phyloP scores from a whole-genome alignment of 352 stramenopile genomes.

The Phytophthora sp. region DNA sequence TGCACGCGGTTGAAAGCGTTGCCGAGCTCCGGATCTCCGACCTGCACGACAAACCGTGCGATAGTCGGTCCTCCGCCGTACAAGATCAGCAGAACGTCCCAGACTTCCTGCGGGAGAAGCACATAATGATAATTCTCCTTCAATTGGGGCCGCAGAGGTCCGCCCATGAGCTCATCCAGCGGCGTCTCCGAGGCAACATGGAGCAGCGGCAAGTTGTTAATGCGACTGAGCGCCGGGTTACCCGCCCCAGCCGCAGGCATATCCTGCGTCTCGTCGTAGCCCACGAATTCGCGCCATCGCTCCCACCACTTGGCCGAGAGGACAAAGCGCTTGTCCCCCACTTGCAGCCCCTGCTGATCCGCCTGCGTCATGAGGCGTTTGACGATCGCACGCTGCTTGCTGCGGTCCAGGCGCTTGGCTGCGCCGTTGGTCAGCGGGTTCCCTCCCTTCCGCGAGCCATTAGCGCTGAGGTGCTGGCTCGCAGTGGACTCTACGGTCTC shows the following conservation, averaged over 20 bases:
- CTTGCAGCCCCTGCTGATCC: conserved; percentile 70
- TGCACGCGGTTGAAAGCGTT: conserved; percentile 77
- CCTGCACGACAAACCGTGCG: conserved; percentile 75
- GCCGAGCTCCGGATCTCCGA: conserved; percentile 57
- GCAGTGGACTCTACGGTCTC: background rate
- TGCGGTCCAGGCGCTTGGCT: conserved; percentile 34
- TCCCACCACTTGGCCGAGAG: conserved; percentile 86
- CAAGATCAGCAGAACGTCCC: conserved; percentile 74
- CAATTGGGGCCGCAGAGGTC: conserved; percentile 63
- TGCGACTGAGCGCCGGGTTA: conserved; percentile 50
- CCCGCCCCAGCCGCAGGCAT: background rate
- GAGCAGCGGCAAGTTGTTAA: conserved; percentile 71
- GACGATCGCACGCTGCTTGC: conserved; percentile 63
- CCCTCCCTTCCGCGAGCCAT: conserved; percentile 7
- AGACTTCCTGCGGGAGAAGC: conserved; percentile 76
- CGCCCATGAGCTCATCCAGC: conserved; percentile 75
- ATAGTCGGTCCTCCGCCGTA: conserved; percentile 73
- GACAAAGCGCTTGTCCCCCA: conserved; percentile 82
- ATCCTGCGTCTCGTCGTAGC: conserved; percentile 50
- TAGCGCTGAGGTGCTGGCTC: background rate
- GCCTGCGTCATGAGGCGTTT: conserved; percentile 66
- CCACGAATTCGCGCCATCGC: conserved; percentile 75
- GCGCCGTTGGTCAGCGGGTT: conserved; percentile 12
- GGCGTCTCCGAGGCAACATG: conserved; percentile 49
- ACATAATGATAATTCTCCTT: conserved; percentile 83